Evolutionary conservation across 139 green algal species (phyloP).

Genomic region (Coelastrella sp.): DNA sequence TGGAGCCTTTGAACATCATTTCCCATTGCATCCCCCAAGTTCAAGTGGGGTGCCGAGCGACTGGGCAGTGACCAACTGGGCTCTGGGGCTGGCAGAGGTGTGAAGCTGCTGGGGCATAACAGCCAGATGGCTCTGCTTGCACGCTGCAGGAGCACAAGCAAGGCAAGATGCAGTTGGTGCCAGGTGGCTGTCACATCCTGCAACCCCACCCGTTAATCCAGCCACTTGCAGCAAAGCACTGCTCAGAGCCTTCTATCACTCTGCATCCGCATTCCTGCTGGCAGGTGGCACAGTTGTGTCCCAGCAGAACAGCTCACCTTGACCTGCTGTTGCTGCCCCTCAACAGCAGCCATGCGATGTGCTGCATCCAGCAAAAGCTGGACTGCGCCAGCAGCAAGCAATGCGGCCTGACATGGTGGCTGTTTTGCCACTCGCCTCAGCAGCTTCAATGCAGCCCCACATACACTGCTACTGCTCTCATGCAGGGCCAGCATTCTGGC

Average conservation of each 20-base stretch:
- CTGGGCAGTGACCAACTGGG: background rate
- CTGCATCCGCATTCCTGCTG: too few species aligned
- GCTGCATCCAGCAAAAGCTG: background rate
- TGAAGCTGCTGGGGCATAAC: background rate
- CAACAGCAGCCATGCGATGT: background rate
- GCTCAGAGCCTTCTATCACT: too few species aligned
- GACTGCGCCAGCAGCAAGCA: background rate
- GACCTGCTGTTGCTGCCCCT: slow-evolving; percentile 12
- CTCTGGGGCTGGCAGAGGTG: background rate
- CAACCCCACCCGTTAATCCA: too few species aligned
- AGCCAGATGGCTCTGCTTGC: slow-evolving; percentile 21
- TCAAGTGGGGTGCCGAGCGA: background rate
- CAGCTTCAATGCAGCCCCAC: background rate
- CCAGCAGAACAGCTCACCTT: background rate
- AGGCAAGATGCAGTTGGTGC: too few species aligned
- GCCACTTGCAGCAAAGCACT: too few species aligned
- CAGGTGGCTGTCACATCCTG: too few species aligned
- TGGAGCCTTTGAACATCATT: background rate
- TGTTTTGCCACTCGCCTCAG: slow-evolving; percentile 8
- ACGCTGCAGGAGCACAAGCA: slow-evolving; percentile 14
- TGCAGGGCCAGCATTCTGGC: background rate
- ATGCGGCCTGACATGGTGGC: background rate
- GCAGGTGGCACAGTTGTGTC: too few species aligned
- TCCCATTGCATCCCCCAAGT: slow-evolving; percentile 1
- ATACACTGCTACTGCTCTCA: background rate